Conservation (phyloP, 176 grass and related monocot genomes). For the Stipa capillata region DNA sequence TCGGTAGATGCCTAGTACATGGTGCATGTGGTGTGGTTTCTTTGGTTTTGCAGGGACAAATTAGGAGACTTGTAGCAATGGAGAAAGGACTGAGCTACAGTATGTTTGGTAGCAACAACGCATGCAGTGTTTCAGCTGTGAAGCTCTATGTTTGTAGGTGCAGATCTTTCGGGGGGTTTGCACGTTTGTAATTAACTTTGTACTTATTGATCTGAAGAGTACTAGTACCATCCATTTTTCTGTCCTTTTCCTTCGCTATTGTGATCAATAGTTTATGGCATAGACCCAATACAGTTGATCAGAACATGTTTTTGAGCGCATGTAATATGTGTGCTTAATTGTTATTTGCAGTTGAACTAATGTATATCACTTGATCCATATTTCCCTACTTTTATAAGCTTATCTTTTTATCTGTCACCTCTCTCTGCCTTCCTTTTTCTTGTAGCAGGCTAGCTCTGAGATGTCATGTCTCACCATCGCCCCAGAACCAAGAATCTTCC, state of each 20-base stretch:
- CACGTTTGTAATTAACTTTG: conserved; percentile 22
- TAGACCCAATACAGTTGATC: not conserved
- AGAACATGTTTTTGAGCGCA: not conserved
- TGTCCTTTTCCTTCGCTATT: not conserved
- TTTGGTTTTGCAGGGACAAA: conserved; percentile 20
- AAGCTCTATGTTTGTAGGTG: conserved; percentile 3
- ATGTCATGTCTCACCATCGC: conserved; percentile 57
- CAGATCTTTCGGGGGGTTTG: conserved; percentile 4
- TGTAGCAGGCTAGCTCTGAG: conserved; percentile 46
- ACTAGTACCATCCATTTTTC: not conserved
- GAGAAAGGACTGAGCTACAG: not conserved
- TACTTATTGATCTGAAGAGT: conserved; percentile 8
- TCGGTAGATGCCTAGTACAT: conserved; percentile 11
- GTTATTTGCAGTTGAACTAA: not conserved
- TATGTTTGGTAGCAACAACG: conserved; percentile 15
- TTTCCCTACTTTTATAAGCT: conserved; percentile 23
- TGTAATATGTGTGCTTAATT: conserved; percentile 23
- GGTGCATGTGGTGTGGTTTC: conserved; percentile 19
- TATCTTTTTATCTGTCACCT: conserved; percentile 43
- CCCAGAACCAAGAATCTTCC: conserved; percentile 56
- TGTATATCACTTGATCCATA: not conserved
- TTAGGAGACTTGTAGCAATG: not conserved
- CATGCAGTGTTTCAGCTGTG: conserved; percentile 10
- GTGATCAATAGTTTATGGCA: not conserved
- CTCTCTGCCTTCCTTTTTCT: conserved; percentile 28